Evolutionary conservation across 768 basidiomycete genomes (phyloP).

Genomic region (Auriculariales sp.): DNA sequence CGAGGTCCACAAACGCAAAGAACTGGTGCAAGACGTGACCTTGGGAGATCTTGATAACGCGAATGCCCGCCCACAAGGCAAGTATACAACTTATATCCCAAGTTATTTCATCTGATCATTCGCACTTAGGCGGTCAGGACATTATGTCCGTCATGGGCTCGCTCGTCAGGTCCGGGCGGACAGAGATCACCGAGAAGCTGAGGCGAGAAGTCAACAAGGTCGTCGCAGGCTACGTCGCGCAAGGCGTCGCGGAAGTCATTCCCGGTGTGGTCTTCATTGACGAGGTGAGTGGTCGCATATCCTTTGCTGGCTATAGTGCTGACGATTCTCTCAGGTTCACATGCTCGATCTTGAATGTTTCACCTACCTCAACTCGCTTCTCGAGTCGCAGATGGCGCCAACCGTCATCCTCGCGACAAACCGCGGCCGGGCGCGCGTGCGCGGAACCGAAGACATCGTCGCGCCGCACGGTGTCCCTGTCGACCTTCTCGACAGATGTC

Average conservation of each 20-base stretch:
- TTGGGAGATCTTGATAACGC: constrained; percentile 92
- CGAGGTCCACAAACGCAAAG: constrained; percentile 91
- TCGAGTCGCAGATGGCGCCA: constrained; percentile 94
- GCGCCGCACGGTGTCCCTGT: constrained; percentile 89
- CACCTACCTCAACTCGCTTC: constrained; percentile 89
- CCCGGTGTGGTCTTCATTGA: constrained; percentile 98
- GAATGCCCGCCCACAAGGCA: constrained; percentile 78
- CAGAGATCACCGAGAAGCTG: constrained; percentile 95
- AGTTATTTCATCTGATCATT: constrained; percentile 14
- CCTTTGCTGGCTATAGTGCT: no score
- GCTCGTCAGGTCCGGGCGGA: constrained; percentile 82
- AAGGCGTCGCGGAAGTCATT: constrained; percentile 94
- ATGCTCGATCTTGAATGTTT: constrained; percentile 99
- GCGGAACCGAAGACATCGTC: constrained; percentile 84
- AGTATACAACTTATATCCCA: not conserved
- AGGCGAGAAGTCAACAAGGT: constrained; percentile 93
- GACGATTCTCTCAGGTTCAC: constrained; percentile 52
- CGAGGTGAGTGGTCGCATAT: constrained; percentile 51
- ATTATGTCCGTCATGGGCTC: constrained; percentile 96
- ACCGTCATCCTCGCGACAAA: constrained; percentile 97
- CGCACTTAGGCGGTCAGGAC: constrained; percentile 76
- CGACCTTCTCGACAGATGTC: constrained; percentile 85
- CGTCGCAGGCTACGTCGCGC: constrained; percentile 93
- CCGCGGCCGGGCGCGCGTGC: constrained; percentile 79
- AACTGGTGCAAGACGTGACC: constrained; percentile 89